Conservation (phyloP, 768 basidiomycete species). For the Xerocomellus chrysenteron region DNA sequence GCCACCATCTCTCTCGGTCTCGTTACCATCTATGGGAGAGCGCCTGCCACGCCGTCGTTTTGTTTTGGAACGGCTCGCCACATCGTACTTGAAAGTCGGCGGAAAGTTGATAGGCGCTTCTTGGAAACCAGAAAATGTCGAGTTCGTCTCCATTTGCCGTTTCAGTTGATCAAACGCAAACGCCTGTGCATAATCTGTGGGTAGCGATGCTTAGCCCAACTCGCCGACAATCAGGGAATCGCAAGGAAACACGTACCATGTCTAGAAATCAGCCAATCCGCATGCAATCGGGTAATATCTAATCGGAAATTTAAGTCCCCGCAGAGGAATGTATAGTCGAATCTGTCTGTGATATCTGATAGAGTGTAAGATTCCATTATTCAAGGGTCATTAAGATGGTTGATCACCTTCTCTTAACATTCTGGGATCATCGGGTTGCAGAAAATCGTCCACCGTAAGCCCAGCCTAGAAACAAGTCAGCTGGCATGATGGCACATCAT, state of each 20-base stretch:
- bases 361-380: slow-evolving; percentile 8
- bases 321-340: slow-evolving; percentile 85
- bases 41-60: slow-evolving; percentile 38
- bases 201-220: slow-evolving; percentile 5
- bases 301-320: slow-evolving; percentile 93
- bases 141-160: slow-evolving; percentile 66
- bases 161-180: slow-evolving; percentile 88
- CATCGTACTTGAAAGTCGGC: slow-evolving; percentile 94
- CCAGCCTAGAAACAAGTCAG: slow-evolving; percentile 50
- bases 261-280: slow-evolving; percentile 88
- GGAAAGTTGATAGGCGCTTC: slow-evolving; percentile 84
- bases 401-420: slow-evolving; percentile 64
- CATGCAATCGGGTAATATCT: slow-evolving; percentile 85
- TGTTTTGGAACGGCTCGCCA: slow-evolving; percentile 54
- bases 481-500: background rate
- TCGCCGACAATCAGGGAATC: background rate
- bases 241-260: slow-evolving; percentile 49
- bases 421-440: slow-evolving; percentile 62
- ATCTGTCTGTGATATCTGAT: slow-evolving; percentile 77
- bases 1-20: slow-evolving; percentile 39
- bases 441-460: slow-evolving; percentile 75
- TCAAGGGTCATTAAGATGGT: background rate
- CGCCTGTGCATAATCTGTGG: slow-evolving; percentile 76
- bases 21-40: slow-evolving; percentile 39
- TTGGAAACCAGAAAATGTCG: slow-evolving; percentile 72